A percentile compares a stretch with the other conserved stretches of the same genome.
These are phyloP conservation scores for Dentipellis fragilis DNA, from an alignment of 768 basidiomycete species.

Conservation along the genomic window DNA sequence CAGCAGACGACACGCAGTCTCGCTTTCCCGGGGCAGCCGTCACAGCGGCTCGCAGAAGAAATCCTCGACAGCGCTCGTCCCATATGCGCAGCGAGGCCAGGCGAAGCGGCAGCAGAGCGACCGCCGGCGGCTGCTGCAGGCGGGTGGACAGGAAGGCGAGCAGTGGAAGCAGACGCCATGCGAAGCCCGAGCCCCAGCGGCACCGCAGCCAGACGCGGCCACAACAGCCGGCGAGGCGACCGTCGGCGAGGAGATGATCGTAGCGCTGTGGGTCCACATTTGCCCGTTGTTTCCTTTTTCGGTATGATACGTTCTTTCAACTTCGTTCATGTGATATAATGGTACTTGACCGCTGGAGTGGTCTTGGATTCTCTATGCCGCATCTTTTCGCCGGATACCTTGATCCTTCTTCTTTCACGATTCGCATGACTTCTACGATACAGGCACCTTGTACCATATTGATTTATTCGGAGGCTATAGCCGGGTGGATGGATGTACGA, in stretches of 20 bases:
- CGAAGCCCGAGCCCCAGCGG: neutral
- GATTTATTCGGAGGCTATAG: too few relatives aligned
- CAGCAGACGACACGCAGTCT: neutral
- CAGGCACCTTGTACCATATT: too few relatives aligned
- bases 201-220: neutral
- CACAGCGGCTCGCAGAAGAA: neutral
- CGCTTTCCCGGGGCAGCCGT: neutral
- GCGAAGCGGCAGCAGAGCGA: neutral
- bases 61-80: neutral
- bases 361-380: too few relatives aligned
- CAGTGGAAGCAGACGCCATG: neutral
- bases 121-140: neutral
- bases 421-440: too few relatives aligned
- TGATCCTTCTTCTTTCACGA: too few relatives aligned
- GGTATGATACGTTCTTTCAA: too few relatives aligned
- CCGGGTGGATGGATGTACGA: too few relatives aligned
- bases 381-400: too few relatives aligned
- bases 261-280: neutral
- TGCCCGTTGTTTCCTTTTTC: too few relatives aligned
- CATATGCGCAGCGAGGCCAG: neutral
- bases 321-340: too few relatives aligned
- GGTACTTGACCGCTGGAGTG: too few relatives aligned
- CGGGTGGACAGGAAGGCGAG: neutral
- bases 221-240: neutral
- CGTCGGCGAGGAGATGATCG: neutral